A percentile compares a stretch with the other conserved stretches of the same genome.
Evolutionary conservation across 768 basidiomycete genomes (phyloP).

Genomic region (Fomitopsis pulvina): DNA sequence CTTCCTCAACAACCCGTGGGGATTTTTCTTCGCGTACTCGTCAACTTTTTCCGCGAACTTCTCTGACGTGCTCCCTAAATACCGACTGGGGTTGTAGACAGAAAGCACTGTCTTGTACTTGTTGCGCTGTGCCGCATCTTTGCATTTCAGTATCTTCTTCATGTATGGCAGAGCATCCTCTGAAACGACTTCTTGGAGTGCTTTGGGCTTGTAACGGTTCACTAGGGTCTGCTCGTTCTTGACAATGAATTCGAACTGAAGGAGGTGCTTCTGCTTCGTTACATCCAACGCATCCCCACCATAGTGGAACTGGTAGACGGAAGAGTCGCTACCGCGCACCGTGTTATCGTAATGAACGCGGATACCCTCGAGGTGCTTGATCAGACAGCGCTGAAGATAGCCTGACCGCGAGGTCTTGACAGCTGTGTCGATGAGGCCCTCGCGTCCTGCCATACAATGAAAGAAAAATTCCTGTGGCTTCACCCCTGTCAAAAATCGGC

Average conservation of each 20-base stretch:
- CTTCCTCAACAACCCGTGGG: constrained; percentile 42
- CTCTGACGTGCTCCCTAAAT: constrained; percentile 89
- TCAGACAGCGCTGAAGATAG: constrained; percentile 94
- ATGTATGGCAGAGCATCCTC: constrained; percentile 68
- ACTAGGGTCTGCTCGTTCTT: constrained; percentile 78
- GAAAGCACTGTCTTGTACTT: constrained; percentile 67
- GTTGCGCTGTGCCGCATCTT: constrained; percentile 46
- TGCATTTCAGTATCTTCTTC: constrained; percentile 83
- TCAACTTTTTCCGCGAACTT: constrained; percentile 78
- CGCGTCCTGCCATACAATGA: constrained; percentile 99
- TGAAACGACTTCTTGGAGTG: constrained; percentile 48
- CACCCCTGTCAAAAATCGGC: constrained; percentile 97
- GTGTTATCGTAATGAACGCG: constrained; percentile 98
- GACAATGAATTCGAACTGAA: constrained; percentile 90
- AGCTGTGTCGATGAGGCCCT: constrained; percentile 98
- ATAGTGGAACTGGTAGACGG: constrained; percentile 93
- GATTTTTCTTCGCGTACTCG: constrained; percentile 73
- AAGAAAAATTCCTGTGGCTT: constrained; percentile 99
- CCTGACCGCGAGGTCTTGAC: constrained; percentile 99
- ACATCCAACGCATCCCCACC: constrained; percentile 96
- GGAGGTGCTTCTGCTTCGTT: constrained; percentile 93
- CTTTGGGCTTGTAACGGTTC: constrained; percentile 59
- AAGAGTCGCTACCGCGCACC: constrained; percentile 90
- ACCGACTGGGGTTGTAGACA: constrained; percentile 68
- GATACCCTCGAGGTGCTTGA: constrained; percentile 97